Evolutionary conservation across 805 yeast species (phyloP).

Genomic region (Hanseniaspora meyeri): DNA sequence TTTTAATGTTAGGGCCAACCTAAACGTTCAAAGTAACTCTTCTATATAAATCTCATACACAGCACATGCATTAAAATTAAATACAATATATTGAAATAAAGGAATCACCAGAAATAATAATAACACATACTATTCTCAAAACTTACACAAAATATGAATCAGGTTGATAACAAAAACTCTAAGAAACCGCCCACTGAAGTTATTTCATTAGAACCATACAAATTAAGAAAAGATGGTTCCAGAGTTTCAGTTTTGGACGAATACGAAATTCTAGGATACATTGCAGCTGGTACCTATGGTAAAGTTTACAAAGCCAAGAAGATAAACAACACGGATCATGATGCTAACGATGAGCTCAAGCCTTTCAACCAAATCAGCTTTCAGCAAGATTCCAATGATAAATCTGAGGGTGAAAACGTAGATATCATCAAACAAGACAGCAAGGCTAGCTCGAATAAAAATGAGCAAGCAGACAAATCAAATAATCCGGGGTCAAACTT

Average conservation of each 20-base stretch:
- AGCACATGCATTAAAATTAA: too few species aligned
- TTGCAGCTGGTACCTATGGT: constrained; percentile 98
- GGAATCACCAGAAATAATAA: too few species aligned
- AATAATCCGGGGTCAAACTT: neutral
- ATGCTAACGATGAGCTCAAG: neutral
- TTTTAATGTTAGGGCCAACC: too few species aligned
- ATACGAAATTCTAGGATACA: constrained; percentile 83
- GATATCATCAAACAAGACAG: neutral
- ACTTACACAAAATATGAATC: neutral
- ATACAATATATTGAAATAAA: too few species aligned
- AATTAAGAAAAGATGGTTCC: constrained; percentile 48
- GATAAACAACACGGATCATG: constrained; percentile 9
- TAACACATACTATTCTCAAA: too few species aligned
- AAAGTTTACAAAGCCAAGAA: constrained; percentile 85
- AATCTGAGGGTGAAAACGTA: constrained; percentile 11
- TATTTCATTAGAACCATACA: constrained; percentile 47
- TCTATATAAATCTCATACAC: too few species aligned
- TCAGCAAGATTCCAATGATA: neutral
- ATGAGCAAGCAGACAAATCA: neutral
- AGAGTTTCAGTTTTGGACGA: constrained; percentile 68
- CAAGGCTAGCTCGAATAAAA: neutral
- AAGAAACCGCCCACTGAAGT: constrained; percentile 29
- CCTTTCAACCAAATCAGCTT: neutral
- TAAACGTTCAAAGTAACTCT: too few species aligned
- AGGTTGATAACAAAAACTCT: neutral